Evolutionary conservation across 495 filamentous ascomycete species (phyloP), one percentile per base, ranked within the genome.

Genomic region (Xylaria acuta): DNA sequence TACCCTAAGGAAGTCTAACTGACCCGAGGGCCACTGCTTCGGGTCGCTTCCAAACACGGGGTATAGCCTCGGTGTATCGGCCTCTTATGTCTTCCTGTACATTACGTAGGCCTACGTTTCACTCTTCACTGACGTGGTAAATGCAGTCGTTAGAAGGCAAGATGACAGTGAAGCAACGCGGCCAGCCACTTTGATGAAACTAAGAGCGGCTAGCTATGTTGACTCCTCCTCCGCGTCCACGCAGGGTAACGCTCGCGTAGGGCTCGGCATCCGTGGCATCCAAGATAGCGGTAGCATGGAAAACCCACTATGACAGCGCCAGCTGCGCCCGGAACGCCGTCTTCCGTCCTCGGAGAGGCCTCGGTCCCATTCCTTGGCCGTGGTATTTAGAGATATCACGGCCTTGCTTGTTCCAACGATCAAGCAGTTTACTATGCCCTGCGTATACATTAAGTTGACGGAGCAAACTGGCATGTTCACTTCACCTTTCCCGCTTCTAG

Each of bases 11-110:
- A 6, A 16, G 32, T 14, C 27, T 25, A 11, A 43, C 38, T 8
- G n/a, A 38, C 38, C 41, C 6, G 16, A 36, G 18, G 43, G 45
- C 45, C 16, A 25, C 30, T 8, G 45, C 30, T 36, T 25, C 30
- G 64, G 64, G 45, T 36, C 64, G 20, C 43, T 36, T 51, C 32
- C 64, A 66, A 66, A 66, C 63, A 66, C 20, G 27, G 59, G 36
- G 56, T 20, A 38, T 11, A 27, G 7, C 59, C 38, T 41, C n/a
- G 16, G 8, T 41, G 11, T 30, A 30, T 64, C 38, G 16, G 43
- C 41, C 25, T 64, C 60, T 36, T 36, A 66, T 20, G 22, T 36
- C 7, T 66, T 14, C 18, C 25, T 32, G 9, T 27, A 41, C 16
- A 62, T 40, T 27, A 27, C 60, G 22, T 30, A 20, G n/a, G 40